Conservation (phyloP, 169 alveolate species). For the Neospora caninum region DNA sequence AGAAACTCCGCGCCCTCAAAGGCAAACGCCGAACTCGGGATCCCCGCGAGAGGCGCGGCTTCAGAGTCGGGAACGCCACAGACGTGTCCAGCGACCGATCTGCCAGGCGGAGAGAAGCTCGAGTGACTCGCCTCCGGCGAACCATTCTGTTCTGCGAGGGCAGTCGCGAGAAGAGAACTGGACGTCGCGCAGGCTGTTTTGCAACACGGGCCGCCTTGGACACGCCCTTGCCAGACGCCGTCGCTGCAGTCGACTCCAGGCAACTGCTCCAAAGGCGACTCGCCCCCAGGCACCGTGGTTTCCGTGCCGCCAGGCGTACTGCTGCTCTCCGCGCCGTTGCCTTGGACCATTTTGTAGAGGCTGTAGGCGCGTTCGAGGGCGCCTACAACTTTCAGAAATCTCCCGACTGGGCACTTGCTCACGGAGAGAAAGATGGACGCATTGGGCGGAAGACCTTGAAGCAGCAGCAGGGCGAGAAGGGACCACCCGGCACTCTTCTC, state of each 20-base stretch:
- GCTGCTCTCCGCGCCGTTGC: neutral
- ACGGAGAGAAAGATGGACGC: conserved; percentile 29
- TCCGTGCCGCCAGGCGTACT: neutral
- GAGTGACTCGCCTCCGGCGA: no score
- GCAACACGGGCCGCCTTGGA: neutral
- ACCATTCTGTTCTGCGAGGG: no score
- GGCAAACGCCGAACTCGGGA: neutral
- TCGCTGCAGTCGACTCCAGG: neutral
- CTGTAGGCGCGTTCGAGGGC: conserved; percentile 58
- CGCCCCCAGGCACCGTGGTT: neutral
- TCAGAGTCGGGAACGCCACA: neutral
- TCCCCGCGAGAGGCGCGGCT: neutral
- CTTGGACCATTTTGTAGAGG: conserved; percentile 24
- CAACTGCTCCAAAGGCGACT: neutral
- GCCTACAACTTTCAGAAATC: conserved; percentile 34
- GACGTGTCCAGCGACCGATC: no score
- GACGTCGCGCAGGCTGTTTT: neutral
- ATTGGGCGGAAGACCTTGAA: conserved; percentile 16
- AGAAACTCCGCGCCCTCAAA: neutral
- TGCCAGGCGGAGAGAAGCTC: no score
- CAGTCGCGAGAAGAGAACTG: neutral
- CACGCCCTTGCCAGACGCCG: neutral
- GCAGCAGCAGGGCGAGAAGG: conserved; percentile 13
- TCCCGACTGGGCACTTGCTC: conserved; percentile 47
- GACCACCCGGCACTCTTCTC: conserved; percentile 49